A percentile compares a stretch with the other conserved stretches of the same genome.
Conservation (phyloP, 805 yeast genomes). For the Cyberlindnera nakhonratchasimensis region DNA sequence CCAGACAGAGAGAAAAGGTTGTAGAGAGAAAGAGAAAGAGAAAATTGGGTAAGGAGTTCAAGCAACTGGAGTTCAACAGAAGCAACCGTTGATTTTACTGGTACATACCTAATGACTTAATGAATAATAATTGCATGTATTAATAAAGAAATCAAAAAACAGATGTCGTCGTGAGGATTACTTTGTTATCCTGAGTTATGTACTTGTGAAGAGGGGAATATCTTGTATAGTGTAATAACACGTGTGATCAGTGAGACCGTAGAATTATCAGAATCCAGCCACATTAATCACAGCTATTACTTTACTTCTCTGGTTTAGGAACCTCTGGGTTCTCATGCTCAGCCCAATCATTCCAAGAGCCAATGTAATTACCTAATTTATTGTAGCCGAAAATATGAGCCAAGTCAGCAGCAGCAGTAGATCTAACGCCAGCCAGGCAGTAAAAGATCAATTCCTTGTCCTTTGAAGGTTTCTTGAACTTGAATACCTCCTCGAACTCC, state of each 20-base stretch:
- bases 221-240: too few relatives aligned
- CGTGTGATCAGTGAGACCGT: too few relatives aligned
- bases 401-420: conserved; percentile 84
- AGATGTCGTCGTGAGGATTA: too few relatives aligned
- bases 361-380: conserved; percentile 79
- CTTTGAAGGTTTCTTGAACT: conserved; percentile 71
- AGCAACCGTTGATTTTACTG: background rate
- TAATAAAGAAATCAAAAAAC: too few relatives aligned
- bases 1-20: conserved; percentile 70
- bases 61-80: conserved; percentile 37
- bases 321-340: conserved; percentile 34
- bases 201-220: too few relatives aligned
- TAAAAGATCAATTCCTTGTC: conserved; percentile 80
- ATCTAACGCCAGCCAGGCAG: conserved; percentile 91
- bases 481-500: conserved; percentile 78
- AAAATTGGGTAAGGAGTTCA: conserved; percentile 78
- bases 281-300: background rate
- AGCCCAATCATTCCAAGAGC: conserved; percentile 87
- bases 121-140: too few relatives aligned
- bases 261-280: too few relatives aligned
- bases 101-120: background rate
- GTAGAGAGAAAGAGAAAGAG: conserved; percentile 87
- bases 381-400: conserved; percentile 88
- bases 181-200: too few relatives aligned
- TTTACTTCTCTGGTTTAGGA: conserved; percentile 11